A percentile compares a stretch with the other conserved stretches of the same genome.
Evolutionary conservation across 169 alveolate genomes (phyloP).

Genomic region (Eimeria falciformis): DNA sequence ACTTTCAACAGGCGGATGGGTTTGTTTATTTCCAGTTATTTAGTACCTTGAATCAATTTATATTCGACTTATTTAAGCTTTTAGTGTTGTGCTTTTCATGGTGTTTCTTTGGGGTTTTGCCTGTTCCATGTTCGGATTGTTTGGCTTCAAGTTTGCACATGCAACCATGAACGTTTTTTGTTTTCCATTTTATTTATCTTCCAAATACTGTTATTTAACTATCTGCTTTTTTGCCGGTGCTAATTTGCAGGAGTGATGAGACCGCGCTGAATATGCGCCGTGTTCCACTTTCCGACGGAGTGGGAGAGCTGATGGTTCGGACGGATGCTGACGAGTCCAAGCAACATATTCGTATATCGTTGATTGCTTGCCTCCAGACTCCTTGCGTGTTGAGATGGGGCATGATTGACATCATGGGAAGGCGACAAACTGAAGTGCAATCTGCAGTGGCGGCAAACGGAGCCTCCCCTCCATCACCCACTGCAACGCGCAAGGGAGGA

Average conservation of each 20-base stretch:
- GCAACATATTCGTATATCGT: slow-evolving; percentile 29
- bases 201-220: background rate
- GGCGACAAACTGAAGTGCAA: slow-evolving; percentile 68
- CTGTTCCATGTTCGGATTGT: too few relatives aligned
- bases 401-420: slow-evolving; percentile 75
- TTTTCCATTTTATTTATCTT: background rate
- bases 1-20: too few relatives aligned
- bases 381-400: slow-evolving; percentile 75
- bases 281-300: slow-evolving; percentile 60
- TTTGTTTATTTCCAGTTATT: background rate
- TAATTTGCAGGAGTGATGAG: slow-evolving; percentile 36
- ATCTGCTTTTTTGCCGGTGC: background rate
- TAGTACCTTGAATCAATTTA: background rate
- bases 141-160: too few relatives aligned
- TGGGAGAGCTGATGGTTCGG: slow-evolving; percentile 51
- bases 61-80: too few relatives aligned
- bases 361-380: slow-evolving; percentile 64
- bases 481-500: slow-evolving; percentile 53
- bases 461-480: slow-evolving; percentile 26
- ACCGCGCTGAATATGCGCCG: slow-evolving; percentile 33
- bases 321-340: slow-evolving; percentile 57
- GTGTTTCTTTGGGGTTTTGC: too few relatives aligned
- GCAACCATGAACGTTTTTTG: too few relatives aligned
- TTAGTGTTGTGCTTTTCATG: too few relatives aligned
- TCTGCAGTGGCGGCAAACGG: slow-evolving; percentile 26